Evolutionary conservation across 768 basidiomycete species (phyloP).

Genomic region (Boletus reticuloceps): DNA sequence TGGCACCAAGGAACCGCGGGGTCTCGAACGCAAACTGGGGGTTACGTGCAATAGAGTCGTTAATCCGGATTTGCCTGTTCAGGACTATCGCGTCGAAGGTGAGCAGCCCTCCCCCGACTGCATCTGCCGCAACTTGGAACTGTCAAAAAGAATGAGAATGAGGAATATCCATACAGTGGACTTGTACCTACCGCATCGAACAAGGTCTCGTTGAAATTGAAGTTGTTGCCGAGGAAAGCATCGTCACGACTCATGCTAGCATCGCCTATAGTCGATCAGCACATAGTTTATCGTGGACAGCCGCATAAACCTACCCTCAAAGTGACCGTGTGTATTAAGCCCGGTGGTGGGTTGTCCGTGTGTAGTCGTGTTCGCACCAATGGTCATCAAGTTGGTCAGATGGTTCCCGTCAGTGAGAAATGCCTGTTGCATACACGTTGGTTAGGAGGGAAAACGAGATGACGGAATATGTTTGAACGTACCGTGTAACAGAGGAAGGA

Average conservation of each 20-base stretch:
- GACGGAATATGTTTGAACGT: neutral
- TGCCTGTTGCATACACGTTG: neutral
- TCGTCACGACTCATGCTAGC: constrained; percentile 10
- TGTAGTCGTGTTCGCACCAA: constrained; percentile 18
- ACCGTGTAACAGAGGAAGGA: constrained; percentile 15
- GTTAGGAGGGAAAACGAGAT: neutral
- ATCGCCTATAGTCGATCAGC: neutral
- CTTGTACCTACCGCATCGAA: constrained; percentile 12
- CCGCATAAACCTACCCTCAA: constrained; percentile 10
- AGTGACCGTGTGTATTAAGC: constrained; percentile 20
- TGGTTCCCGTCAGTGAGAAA: constrained; percentile 26
- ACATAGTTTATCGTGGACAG: neutral
- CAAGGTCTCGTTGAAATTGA: constrained; percentile 21
- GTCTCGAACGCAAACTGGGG: constrained; percentile 16
- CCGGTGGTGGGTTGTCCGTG: constrained; percentile 5
- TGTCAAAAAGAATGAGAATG: neutral
- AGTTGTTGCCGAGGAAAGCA: constrained; percentile 20
- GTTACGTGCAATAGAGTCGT: constrained; percentile 23
- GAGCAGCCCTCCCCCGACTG: constrained; percentile 13
- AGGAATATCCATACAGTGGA: neutral
- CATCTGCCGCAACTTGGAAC: constrained; percentile 11
- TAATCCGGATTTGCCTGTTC: constrained; percentile 17
- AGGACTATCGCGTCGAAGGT: constrained; percentile 18
- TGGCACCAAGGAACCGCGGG: constrained; percentile 10
- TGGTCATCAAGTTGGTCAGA: constrained; percentile 25